A percentile compares a stretch with the other conserved stretches of the same genome.
Evolutionary conservation across 768 basidiomycete species (phyloP).

Genomic region (Cubamyces sp.): DNA sequence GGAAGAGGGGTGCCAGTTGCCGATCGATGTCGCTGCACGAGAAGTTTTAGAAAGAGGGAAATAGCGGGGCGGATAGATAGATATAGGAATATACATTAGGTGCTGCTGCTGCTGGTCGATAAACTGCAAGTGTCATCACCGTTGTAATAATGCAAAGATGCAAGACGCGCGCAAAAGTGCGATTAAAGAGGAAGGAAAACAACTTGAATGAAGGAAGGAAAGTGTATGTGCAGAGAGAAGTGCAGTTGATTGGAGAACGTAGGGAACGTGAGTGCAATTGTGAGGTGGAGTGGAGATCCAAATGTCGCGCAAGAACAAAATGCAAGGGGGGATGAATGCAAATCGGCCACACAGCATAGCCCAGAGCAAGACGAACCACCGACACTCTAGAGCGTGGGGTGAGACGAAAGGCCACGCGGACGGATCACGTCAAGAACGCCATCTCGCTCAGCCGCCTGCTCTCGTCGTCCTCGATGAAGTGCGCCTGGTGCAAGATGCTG

Average conservation of each 20-base stretch:
- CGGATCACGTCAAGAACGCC: constrained; percentile 50
- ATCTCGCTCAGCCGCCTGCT: constrained; percentile 70
- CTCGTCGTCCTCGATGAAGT: constrained; percentile 67
- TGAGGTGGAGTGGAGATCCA: neutral
- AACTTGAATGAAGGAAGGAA: neutral
- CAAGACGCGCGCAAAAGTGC: neutral
- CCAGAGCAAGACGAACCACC: neutral
- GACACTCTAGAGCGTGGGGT: no score
- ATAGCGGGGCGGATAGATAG: neutral
- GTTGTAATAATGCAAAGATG: neutral
- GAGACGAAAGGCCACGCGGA: neutral
- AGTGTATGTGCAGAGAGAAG: neutral
- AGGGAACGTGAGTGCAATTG: neutral
- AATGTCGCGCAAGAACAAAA: no score
- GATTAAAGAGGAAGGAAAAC: neutral
- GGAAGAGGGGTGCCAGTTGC: no score
- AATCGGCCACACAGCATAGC: no score
- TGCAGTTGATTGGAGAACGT: neutral
- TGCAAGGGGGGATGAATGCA: no score
- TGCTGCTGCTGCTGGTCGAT: neutral
- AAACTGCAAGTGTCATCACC: neutral
- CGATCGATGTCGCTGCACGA: neutral
- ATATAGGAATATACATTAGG: constrained; percentile 13
- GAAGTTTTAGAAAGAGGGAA: neutral
- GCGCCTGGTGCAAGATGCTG: constrained; percentile 57